Evolutionary conservation across 768 basidiomycete genomes (phyloP), one percentile per base, ranked within the genome.

Genomic region (Leccinum uliginosum): DNA sequence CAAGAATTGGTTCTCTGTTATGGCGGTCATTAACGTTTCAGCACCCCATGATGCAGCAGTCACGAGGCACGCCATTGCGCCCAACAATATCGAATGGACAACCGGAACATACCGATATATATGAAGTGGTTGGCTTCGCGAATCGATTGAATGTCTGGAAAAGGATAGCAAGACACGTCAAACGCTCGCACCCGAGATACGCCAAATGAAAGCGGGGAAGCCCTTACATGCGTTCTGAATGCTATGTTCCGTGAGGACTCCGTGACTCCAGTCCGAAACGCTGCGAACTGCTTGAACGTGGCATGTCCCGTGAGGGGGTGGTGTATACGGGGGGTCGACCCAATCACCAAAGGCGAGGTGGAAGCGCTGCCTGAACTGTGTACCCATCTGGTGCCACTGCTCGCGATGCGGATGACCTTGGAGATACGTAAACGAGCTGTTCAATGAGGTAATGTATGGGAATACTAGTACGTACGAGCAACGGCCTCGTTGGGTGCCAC

Each of bases 251-350:
- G 83, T 87, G 61, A 95, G 76, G 34, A 94, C 89, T 3, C 95
- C 96, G 64, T 93, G 91, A 65, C 87, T 90, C 96, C 96, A 99
- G 72, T 98, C 96, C 2, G 80, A 85, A 21, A 94, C 89, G 59
- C 89, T 91, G 53, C 96, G 82, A 44, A 92, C 80, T 15, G 82
- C 92, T 75, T 98, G 93, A 17, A 93, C 87, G 32, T 76, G 76
- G 65, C 86, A 87, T 8, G 77, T 78, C 2, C 81, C 81, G 29
- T 80, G 75, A 0, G 78, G 79, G 7, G 74, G 63, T 15, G 69
- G 72, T 2, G 72, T 60, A 58, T 84, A 82, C 15, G 70, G 66
- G n/a, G 63, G 52, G 12, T 74, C 68, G 12, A 80, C 76, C 10
- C 73, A 72, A 2, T 77, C 75, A 1, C 73, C 74, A 26, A 65